Evolutionary conservation across 352 stramenopile species (phyloP), one percentile per base, ranked within the genome.

Genomic region (Thalassiosira gravida): DNA sequence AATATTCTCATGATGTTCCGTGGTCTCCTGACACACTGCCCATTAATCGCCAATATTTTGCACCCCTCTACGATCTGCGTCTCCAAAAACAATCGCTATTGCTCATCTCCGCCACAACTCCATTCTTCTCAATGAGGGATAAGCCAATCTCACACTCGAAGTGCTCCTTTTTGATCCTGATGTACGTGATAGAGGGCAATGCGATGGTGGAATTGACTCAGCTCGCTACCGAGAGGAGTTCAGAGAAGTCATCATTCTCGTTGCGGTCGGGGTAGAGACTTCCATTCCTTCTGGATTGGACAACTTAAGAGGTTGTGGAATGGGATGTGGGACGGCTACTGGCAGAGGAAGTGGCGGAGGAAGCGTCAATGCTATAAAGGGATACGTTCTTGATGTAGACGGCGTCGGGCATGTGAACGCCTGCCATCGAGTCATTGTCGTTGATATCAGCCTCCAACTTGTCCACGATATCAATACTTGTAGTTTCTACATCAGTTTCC

Each of bases 41-140:
- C 72, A 66, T 80, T 80, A 62, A 80, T 75, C 11, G 72, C 46
- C 16, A 80, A 39, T 49, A 80, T 55, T 63, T 70, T 64, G 59
- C 63, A 72, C 9, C 72, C 72, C 42, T 75, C 63, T 18, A 39
- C 71, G 3, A 80, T 46, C 22, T 63, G 25, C 8, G 64, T 44
- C 47, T 64, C 30, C 7, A 46, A 20, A 56, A 80, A 80, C 18
- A 75, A 18, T n/a, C 72, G n/a, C 25, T 50, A 8, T 70, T 80
- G n/a, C 64, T 75, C 3, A 80, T 49, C 50, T 74, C 72, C 7
- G 56, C 65, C 11, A 80, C 72, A 24, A 80, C 30, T 18, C 64
- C 64, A 42, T 75, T 75, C 47, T 67, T 69, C 64, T 80, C 55
- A 44, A 80, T 74, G 9, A 80, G 47, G 0, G 64, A 75, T 47